Evolutionary conservation across 2,329 filamentous ascomycete species (phyloP).

Genomic region (Juglanconis juglandina): DNA sequence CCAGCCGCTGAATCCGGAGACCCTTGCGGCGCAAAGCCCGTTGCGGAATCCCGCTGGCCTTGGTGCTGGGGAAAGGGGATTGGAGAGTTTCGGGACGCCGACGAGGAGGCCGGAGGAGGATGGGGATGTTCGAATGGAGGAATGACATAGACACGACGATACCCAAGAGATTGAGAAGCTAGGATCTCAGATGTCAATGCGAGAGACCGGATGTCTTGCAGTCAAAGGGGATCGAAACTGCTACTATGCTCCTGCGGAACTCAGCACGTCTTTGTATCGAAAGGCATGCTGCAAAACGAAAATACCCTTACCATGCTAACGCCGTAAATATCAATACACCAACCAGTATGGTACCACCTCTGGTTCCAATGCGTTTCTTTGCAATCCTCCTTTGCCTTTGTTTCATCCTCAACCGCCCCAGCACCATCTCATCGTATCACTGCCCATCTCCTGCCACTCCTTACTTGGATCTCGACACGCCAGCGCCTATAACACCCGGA

Average conservation of each 20-base stretch:
- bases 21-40: conserved; percentile 27
- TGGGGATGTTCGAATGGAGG: conserved; percentile 23
- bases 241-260: not conserved
- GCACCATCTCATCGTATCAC: not conserved
- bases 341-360: conserved; percentile 17
- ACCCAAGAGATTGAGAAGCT: not conserved
- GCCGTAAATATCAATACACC: conserved; percentile 20
- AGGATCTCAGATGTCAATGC: not conserved
- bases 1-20: conserved; percentile 17
- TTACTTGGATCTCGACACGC: conserved; percentile 72
- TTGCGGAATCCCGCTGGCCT: conserved; percentile 25
- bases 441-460: not conserved
- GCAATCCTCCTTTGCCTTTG: not conserved
- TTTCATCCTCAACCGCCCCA: not conserved
- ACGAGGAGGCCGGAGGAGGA: conserved; percentile 31
- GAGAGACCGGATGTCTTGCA: too few relatives aligned
- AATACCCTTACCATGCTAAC: conserved; percentile 25
- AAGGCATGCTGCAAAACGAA: conserved; percentile 20
- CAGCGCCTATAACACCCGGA: conserved; percentile 92
- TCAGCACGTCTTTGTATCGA: conserved; percentile 19
- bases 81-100: conserved; percentile 47
- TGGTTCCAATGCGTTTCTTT: not conserved
- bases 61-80: conserved; percentile 33
- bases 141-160: conserved; percentile 6
- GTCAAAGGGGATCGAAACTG: not conserved